A percentile compares a stretch with the other conserved stretches of the same genome.
These are phyloP conservation scores for Panicum miliaceum DNA, from an alignment of 176 grass and related monocot species.

Conservation along the genomic window DNA sequence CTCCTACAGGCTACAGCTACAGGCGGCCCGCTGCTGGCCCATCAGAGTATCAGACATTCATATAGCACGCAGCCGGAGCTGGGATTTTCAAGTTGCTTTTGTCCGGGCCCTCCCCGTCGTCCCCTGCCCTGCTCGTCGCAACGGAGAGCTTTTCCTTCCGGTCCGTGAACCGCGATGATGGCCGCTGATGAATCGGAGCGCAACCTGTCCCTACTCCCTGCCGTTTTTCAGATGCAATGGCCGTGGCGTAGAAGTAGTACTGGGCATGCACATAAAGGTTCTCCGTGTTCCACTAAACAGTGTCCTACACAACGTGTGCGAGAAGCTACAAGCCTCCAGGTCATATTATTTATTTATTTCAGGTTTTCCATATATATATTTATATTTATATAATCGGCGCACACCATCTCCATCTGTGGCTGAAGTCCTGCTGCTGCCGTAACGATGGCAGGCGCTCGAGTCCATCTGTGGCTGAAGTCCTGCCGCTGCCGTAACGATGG, in stretches of 20 bases:
- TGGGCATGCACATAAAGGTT: neutral
- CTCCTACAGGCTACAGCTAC: neutral
- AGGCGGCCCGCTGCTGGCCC: neutral
- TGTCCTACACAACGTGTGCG: neutral
- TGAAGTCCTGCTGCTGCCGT: neutral
- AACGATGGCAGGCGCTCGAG: neutral
- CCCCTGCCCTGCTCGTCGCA: neutral
- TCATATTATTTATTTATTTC: neutral
- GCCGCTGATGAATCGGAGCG: neutral
- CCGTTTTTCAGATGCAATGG: neutral
- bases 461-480: neutral
- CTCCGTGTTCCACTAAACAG: neutral
- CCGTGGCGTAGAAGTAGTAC: neutral
- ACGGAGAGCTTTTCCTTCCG: neutral
- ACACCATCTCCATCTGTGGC: neutral
- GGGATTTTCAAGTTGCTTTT: neutral
- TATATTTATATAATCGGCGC: too few species aligned
- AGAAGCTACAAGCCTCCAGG: too few species aligned
- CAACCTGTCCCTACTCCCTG: neutral
- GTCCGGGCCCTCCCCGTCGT: neutral
- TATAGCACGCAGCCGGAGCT: neutral
- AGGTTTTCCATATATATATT: neutral
- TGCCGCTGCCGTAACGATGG: neutral
- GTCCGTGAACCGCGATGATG: neutral
- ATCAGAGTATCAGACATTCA: too few species aligned